Percentiles rank a stretch among this genome's conserved stretches.
Evolutionary conservation across 768 basidiomycete genomes (phyloP).

Genomic region (Multifurca ochricompacta): DNA sequence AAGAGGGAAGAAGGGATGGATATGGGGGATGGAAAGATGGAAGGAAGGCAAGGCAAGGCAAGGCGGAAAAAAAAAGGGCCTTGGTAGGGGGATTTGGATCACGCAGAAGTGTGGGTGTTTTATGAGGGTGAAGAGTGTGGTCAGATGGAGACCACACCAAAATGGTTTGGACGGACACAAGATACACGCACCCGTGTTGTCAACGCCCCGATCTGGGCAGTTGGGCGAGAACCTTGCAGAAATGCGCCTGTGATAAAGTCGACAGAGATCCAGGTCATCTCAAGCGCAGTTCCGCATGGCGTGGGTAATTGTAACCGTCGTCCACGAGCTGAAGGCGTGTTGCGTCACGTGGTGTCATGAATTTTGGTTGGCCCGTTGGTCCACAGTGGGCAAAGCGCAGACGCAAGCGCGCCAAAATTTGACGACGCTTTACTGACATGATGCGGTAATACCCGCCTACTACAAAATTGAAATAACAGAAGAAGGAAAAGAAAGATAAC

Average conservation of each 20-base stretch:
- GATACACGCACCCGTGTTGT: conserved; percentile 14
- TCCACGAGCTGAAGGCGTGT: conserved; percentile 16
- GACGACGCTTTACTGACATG: background rate
- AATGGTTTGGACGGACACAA: conserved; percentile 3
- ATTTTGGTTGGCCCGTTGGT: background rate
- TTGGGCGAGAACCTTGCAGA: conserved; percentile 7
- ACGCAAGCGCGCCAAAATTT: background rate
- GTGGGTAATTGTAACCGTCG: conserved; percentile 5
- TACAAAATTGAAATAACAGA: background rate
- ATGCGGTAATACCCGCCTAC: background rate
- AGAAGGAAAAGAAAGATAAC: background rate
- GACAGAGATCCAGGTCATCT: conserved; percentile 2
- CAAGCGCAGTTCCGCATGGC: conserved; percentile 8
- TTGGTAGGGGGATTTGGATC: conserved; percentile 1
- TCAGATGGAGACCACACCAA: conserved; percentile 11
- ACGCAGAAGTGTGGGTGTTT: conserved; percentile 9
- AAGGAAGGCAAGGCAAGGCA: background rate
- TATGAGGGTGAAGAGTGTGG: conserved; percentile 18
- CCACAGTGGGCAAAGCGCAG: too few species aligned
- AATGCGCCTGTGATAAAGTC: conserved; percentile 10
- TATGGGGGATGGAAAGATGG: background rate
- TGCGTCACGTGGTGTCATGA: conserved; percentile 6
- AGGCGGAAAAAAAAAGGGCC: background rate
- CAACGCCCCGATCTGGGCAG: conserved; percentile 15
- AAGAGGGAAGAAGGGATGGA: background rate